phyloP scores from a whole-genome alignment of 83 land plant genomes.

The Diphasiastrum complanatum region DNA sequence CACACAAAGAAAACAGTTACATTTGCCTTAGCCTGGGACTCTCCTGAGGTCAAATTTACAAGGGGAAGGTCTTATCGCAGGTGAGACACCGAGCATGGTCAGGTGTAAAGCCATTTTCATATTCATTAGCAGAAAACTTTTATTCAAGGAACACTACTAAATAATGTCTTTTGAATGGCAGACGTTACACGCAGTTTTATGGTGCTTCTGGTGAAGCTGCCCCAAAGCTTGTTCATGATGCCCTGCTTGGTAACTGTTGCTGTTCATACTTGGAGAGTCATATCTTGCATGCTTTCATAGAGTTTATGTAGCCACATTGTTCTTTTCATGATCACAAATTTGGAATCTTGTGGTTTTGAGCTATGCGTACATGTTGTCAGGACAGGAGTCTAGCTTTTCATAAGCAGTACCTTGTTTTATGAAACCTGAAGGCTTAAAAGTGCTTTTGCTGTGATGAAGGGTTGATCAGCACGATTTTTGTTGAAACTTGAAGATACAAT shows the following conservation, averaged over 20 bases:
- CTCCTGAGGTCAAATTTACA: background rate
- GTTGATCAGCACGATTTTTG: no score
- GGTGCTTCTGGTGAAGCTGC: constrained; percentile 5
- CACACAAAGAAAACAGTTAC: background rate
- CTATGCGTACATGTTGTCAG: no score
- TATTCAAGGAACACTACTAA: background rate
- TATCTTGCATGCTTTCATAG: background rate
- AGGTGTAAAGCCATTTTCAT: background rate
- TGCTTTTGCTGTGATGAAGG: no score
- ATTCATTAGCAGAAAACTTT: background rate
- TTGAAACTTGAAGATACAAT: no score
- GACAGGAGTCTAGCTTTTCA: no score
- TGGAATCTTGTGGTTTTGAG: no score
- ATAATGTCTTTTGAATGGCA: background rate
- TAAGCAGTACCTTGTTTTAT: no score
- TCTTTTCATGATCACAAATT: no score
- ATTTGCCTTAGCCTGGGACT: constrained; percentile 7
- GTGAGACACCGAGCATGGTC: no score
- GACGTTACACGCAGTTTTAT: constrained; percentile 13
- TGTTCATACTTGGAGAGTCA: background rate
- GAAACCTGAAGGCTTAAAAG: no score
- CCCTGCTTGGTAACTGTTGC: constrained; percentile 1
- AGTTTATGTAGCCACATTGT: no score
- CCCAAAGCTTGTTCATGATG: constrained; percentile 13
- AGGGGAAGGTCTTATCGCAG: constrained; percentile 1